Evolutionary conservation across 2,329 filamentous ascomycete species (phyloP).

Genomic region (Pezicula rhizophila): DNA sequence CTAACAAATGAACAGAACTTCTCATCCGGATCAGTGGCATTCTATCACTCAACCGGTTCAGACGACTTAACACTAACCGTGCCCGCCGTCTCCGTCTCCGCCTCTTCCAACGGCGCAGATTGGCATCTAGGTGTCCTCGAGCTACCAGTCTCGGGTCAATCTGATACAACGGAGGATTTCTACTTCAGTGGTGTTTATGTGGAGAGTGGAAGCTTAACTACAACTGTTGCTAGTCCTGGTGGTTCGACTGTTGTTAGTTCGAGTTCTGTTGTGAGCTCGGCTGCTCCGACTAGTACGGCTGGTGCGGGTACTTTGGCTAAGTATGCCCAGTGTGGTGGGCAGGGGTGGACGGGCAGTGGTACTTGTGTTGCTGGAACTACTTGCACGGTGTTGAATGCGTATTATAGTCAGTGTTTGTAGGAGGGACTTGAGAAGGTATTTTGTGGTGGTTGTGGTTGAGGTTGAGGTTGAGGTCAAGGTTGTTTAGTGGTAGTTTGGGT

Average conservation of each 20-base stretch:
- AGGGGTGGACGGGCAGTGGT: conserved; percentile 17
- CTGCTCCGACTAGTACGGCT: background rate
- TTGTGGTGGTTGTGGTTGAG: too few relatives aligned
- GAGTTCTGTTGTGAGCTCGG: too few relatives aligned
- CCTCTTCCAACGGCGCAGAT: conserved; percentile 62
- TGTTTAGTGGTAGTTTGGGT: too few relatives aligned
- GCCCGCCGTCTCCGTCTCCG: conserved; percentile 51
- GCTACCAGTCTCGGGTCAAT: conserved; percentile 50
- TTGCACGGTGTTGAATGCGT: conserved; percentile 17
- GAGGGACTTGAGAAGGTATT: background rate
- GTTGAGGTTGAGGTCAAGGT: too few relatives aligned
- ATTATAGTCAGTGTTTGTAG: conserved; percentile 22
- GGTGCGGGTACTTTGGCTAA: conserved; percentile 9
- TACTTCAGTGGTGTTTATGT: conserved; percentile 69
- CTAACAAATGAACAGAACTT: conserved; percentile 43
- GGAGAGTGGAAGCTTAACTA: conserved; percentile 48
- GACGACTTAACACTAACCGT: conserved; percentile 52
- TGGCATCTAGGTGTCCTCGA: conserved; percentile 69
- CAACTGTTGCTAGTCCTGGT: conserved; percentile 30
- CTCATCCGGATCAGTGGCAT: conserved; percentile 50
- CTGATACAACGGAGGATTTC: conserved; percentile 56
- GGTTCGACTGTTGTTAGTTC: conserved; percentile 1
- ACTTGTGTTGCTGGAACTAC: conserved; percentile 19
- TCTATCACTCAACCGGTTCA: conserved; percentile 64
- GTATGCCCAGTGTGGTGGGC: conserved; percentile 21